These are phyloP conservation scores for Larix sibirica DNA, from an alignment of 83 land plant species.

Conservation along the genomic window DNA sequence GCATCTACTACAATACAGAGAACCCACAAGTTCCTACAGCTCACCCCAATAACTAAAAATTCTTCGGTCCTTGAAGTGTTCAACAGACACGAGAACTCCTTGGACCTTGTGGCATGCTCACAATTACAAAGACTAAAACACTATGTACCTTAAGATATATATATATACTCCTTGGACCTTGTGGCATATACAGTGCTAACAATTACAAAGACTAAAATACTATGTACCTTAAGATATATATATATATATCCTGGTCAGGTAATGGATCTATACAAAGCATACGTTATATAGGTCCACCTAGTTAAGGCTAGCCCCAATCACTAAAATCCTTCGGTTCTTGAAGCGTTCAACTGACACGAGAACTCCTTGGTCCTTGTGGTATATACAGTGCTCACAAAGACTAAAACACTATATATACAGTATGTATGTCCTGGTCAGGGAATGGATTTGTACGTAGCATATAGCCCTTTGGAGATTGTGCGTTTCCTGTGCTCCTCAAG, in stretches of 20 bases:
- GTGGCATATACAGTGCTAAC: background rate
- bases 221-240: no score
- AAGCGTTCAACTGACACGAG: background rate
- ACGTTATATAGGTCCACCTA: no score
- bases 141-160: no score
- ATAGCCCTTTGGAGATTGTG: background rate
- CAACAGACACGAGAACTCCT: background rate
- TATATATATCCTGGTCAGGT: no score
- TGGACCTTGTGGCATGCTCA: background rate
- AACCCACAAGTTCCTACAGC: background rate
- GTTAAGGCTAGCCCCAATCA: background rate
- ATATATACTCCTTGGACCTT: background rate
- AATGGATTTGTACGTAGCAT: background rate
- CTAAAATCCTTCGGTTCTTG: background rate
- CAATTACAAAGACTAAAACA: background rate
- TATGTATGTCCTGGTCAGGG: no score
- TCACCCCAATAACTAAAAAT: background rate
- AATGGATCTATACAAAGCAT: no score
- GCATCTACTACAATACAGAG: background rate
- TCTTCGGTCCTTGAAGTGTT: conserved; percentile 1
- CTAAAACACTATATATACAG: no score
- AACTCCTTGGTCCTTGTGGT: background rate
- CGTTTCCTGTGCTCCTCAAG: background rate
- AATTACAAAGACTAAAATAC: background rate
- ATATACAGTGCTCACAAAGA: background rate